Evolutionary conservation across 2,329 filamentous ascomycete genomes (phyloP), one percentile per base, ranked within the genome.

Genomic region (Trichoderma sp.): DNA sequence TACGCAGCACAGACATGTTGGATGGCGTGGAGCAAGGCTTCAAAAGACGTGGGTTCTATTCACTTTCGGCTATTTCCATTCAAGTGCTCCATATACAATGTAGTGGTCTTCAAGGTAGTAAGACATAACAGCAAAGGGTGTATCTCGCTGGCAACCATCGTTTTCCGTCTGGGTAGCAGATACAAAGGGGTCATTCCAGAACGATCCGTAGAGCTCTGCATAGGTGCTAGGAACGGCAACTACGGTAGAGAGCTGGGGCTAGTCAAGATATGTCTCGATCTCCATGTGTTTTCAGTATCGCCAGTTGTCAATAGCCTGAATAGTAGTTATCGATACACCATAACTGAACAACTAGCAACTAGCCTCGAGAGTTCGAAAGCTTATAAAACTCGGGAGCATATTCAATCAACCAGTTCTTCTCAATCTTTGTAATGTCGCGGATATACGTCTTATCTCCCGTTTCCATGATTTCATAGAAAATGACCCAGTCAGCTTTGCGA

Each of bases 381-480:
- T 88, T 86, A 78, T 97, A 97, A 77, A 91, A 98, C 66, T 91
- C 89, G 0, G 92, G 89, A 16, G 93, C 94, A 83, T 95, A 96
- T 78, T 98, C 93, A 59, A 94, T 78, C 73, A 99, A 84, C 92
- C 95, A 99, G n/a, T 83, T 84, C 84, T 93, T 97, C 77, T 97
- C 92, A 74, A 98, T 92, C 82, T 93, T 96, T n/a, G 90, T 96
- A 69, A 98, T 83, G 79, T 98, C 95, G 67, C 93, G 86, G 74
- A 99, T 96, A 77, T 91, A 98, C 0, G 88, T 94, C 84, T 98
- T 98, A 72, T 87, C 88, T 11, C 91, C 89, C 5, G 92, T 96
- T 81, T 98, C 93, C 84, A 97, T 88, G 46, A 97, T 89, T 81
- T 97, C 95, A 75, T 96, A 91, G 76, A 97, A 99, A 39, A 99